These are phyloP conservation scores for Chlamydomonas sphaeroides DNA, from an alignment of 139 green algal species.

Conservation along the genomic window DNA sequence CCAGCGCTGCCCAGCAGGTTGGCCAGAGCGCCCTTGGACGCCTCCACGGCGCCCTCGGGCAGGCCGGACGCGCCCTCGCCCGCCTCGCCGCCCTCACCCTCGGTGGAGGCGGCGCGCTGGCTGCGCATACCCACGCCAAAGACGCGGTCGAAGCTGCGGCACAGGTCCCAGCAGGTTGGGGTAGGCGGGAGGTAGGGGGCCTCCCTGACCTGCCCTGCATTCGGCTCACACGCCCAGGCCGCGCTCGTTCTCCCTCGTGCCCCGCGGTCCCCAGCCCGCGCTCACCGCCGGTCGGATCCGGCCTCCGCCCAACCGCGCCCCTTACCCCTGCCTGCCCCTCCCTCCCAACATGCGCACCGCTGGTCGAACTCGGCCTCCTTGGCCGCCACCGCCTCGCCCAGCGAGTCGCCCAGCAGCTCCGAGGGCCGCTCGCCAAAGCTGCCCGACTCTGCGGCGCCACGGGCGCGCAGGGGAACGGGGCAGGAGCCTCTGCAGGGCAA, in stretches of 20 bases:
- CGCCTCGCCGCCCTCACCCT: background rate
- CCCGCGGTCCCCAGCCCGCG: too few species aligned
- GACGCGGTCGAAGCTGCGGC: constrained; percentile 19
- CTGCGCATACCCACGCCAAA: background rate
- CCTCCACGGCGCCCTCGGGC: constrained; percentile 32
- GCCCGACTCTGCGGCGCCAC: too few species aligned
- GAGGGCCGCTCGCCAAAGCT: too few species aligned
- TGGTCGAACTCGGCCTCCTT: constrained; percentile 59
- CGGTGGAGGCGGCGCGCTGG: background rate
- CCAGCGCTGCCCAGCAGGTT: constrained; percentile 94
- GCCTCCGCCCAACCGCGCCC: background rate
- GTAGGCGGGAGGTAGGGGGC: too few species aligned
- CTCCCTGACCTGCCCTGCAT: too few species aligned
- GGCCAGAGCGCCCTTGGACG: constrained; percentile 80
- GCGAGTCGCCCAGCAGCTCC: constrained; percentile 22
- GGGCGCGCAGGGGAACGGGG: too few species aligned
- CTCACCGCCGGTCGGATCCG: too few species aligned
- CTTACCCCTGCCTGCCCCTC: background rate
- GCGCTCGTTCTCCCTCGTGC: too few species aligned
- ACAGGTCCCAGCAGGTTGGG: background rate
- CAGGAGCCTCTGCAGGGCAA: too few species aligned
- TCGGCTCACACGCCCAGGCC: too few species aligned
- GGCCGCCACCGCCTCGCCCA: constrained; percentile 45
- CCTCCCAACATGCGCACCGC: constrained; percentile 53
- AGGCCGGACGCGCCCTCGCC: background rate